Conservation (phyloP, 805 yeast genomes). For the Candida insectalens region DNA sequence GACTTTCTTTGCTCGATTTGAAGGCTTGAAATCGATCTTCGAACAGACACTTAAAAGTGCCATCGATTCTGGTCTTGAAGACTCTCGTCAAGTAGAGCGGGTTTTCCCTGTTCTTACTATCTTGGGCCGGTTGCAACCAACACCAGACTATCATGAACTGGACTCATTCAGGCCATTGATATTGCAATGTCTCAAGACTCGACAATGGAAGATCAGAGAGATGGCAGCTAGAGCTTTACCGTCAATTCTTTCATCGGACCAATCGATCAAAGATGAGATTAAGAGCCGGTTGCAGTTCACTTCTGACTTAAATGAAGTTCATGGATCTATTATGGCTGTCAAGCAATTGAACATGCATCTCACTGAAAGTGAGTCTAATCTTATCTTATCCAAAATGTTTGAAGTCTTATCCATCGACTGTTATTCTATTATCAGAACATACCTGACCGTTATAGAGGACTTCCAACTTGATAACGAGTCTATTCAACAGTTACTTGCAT, state of each 20-base stretch:
- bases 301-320: constrained; percentile 37
- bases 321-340: constrained; percentile 50
- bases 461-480: constrained; percentile 7
- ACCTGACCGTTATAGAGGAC: neutral
- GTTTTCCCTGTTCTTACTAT: constrained; percentile 71
- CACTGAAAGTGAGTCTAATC: neutral
- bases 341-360: constrained; percentile 20
- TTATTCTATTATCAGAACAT: constrained; percentile 9
- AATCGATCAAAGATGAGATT: constrained; percentile 20
- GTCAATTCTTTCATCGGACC: constrained; percentile 30
- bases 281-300: constrained; percentile 5
- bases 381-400: constrained; percentile 11
- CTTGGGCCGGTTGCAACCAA: constrained; percentile 56
- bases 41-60: constrained; percentile 30
- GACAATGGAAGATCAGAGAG: constrained; percentile 79
- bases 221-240: constrained; percentile 70
- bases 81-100: constrained; percentile 30
- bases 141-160: constrained; percentile 44
- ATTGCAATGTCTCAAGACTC: constrained; percentile 36
- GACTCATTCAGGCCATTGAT: constrained; percentile 42
- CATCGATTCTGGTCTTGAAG: constrained; percentile 23
- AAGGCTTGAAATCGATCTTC: constrained; percentile 41
- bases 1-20: constrained; percentile 60
- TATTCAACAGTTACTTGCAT: constrained; percentile 21
- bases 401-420: constrained; percentile 9